phyloP scores from a whole-genome alignment of 345 rosid species.

The Raphanus raphanistrum region DNA sequence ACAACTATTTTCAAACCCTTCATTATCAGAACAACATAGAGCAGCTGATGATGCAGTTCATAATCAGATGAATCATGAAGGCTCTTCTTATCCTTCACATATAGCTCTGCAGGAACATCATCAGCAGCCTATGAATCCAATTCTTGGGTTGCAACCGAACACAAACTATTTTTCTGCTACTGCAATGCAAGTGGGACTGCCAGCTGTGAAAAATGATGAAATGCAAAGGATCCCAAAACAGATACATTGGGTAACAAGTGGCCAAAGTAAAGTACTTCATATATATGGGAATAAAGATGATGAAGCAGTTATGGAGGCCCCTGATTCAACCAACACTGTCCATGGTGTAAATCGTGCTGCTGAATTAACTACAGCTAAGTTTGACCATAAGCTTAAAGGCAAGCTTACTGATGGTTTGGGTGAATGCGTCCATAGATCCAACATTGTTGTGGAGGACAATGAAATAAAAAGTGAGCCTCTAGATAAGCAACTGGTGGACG shows the following conservation, averaged over 20 bases:
- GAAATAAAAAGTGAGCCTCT: not conserved
- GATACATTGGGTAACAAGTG: not conserved
- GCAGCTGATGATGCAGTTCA: too few relatives aligned
- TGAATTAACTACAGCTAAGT: not conserved
- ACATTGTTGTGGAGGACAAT: too few relatives aligned
- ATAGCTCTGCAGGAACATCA: not conserved
- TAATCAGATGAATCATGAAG: not conserved
- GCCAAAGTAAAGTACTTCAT: not conserved
- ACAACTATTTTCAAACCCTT: conserved; percentile 30
- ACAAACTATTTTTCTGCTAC: not conserved
- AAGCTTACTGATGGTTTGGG: not conserved
- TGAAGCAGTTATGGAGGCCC: not conserved
- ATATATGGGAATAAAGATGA: not conserved
- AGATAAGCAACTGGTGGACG: not conserved
- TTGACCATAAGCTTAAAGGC: not conserved
- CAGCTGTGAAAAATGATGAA: not conserved
- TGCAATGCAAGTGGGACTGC: not conserved
- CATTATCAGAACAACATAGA: not conserved
- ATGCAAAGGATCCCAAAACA: not conserved
- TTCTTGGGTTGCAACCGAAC: not conserved
- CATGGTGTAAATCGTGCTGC: not conserved
- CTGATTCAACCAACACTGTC: not conserved
- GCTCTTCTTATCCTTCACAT: not conserved
- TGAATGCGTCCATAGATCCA: not conserved
- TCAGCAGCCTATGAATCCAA: not conserved